Percentiles rank a stretch among this genome's conserved stretches.
Conservation (phyloP, 805 yeast species). For the Naumovozyma baii region DNA sequence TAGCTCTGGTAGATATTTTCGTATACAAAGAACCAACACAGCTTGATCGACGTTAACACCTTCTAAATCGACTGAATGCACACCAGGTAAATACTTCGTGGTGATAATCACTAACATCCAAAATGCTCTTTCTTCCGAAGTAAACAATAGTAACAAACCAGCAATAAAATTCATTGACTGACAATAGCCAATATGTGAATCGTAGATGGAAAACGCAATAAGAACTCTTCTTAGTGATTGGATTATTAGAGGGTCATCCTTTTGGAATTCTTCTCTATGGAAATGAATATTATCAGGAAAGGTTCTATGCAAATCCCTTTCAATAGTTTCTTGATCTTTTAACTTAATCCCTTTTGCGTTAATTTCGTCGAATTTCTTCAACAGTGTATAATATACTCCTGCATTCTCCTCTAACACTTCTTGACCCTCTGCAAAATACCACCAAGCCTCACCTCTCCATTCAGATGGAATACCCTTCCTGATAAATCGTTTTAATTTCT, state of each 20-base stretch:
- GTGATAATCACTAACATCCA: conserved; percentile 95
- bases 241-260: conserved; percentile 53
- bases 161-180: conserved; percentile 90
- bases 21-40: conserved; percentile 74
- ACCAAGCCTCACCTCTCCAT: conserved; percentile 97
- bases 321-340: conserved; percentile 78
- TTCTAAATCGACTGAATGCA: conserved; percentile 79
- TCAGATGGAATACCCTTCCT: conserved; percentile 93
- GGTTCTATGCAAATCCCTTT: conserved; percentile 85
- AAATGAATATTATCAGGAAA: conserved; percentile 90
- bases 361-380: conserved; percentile 40
- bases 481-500: conserved; percentile 65
- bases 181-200: conserved; percentile 89
- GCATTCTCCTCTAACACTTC: conserved; percentile 57
- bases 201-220: conserved; percentile 72
- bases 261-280: conserved; percentile 34
- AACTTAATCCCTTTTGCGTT: conserved; percentile 21
- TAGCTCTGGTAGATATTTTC: conserved; percentile 71
- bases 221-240: conserved; percentile 69
- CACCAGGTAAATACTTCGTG: conserved; percentile 75
- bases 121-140: conserved; percentile 84
- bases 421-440: conserved; percentile 80
- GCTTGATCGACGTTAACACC: conserved; percentile 96
- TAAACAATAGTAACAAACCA: conserved; percentile 71
- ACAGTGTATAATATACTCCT: conserved; percentile 70